Base-by-base conservation (phyloP, 208 protist species). In the Leptomonas pyrrhocoris region DNA sequence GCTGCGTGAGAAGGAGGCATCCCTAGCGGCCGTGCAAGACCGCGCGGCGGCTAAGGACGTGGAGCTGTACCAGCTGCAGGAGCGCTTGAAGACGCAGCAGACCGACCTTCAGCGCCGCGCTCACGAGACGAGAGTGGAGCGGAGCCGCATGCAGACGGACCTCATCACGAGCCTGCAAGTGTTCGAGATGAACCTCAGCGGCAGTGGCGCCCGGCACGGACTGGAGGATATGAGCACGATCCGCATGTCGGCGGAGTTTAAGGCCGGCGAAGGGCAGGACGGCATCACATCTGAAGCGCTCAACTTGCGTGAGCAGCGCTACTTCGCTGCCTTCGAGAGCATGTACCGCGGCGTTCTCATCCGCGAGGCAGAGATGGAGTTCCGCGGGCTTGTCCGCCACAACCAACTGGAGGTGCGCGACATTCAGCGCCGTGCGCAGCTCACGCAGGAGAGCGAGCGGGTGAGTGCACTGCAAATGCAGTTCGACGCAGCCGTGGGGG, bases 301-400 rank as follows among this genome's bases (percentile, higher is more conserved):
- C n/a, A 62, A 72, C 57, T 49, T 56, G 4, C 73, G 73, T 15
- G 80, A 85, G 72, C 50, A 76, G 30, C 59, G 66, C 42, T 73
- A 79, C 72, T 63, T 85, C 28, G 48, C 58, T 34, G 68, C 70
- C 15, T 72, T 73, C 21, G 80, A 85, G 64, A 72, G 71, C 42
- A 65, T 81, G 54, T 79, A 79, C 72, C 80, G 80, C 68, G 57
- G 60, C 59, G 76, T 60, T 58, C 57, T 85, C 49, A 46, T 76
- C 23, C 50, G 53, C 27, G 80, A 85, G 62, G 80, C 71, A 27
- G 54, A 73, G 54, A 57, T 62, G 19, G 67, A 68, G 46, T 77
- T 77, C 31, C 72, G 66, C 55, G 56, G 59, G 30, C 51, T 85
- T 40, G 79, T 64, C 28, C 71, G 74, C 34, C 43, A 73, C 42